Base-by-base conservation (phyloP, 1,139 yeast genomes). In the Arxiozyma heterogenica region DNA sequence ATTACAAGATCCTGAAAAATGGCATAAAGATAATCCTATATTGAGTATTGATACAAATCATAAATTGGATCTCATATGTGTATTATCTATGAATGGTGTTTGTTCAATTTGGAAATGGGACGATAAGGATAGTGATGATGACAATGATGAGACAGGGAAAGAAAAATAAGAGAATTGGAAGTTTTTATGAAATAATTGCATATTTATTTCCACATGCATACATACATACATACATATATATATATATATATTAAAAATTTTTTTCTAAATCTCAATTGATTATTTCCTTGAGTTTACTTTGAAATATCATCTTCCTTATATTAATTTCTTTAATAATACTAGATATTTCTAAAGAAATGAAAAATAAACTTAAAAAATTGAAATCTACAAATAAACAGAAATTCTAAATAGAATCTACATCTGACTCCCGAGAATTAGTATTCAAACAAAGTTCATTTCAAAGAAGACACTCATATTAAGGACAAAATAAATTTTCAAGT, bases 11-110 rank as follows among this genome's bases (percentile, higher is more conserved):
- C 62, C 69, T 54, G 71, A 65, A 0, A 50, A 51, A 17, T 49
- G 44, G 4, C 53, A 55, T 43, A 61, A 63, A 4, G 62, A 57
- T 3, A 59, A 66, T 41, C 79, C 82, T 0, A 79, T 83, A 1
- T 68, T 83, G 55, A 76, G 77, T 51, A 73, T 83, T 4, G 83
- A 78, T 58, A 64, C 71, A 22, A 43, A 11, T 30, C 25, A 21
- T 5, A 61, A 57, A 34, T 72, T 72, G 11, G 66, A 70, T 1
- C 78, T 67, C 1, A 62, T 85, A 56, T 77, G 75, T 1, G 72
- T 81, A 0, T 65, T 76, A 1, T 71, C 80, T 6, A 60, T 74
- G 47, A 71, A 74, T 55, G 81, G 82, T 2, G 61, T 60, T 20
- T 66, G 69, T 50, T 55, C 57, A 45, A 21, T 65, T 3, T 66